phyloP scores from a whole-genome alignment of 2,329 filamentous ascomycete genomes.

The Alternaria sp. region DNA sequence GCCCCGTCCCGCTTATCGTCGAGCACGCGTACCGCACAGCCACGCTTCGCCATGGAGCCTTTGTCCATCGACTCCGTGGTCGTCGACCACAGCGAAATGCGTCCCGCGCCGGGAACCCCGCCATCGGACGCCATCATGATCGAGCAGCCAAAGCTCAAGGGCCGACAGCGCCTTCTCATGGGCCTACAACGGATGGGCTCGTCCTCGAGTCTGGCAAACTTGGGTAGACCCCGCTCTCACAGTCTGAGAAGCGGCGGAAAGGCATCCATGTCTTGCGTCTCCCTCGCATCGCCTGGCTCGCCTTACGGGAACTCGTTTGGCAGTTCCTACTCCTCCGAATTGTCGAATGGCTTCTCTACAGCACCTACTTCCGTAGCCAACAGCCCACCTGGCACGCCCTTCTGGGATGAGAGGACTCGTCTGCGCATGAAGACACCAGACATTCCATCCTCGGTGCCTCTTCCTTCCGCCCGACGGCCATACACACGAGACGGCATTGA shows the following conservation, averaged over 20 bases:
- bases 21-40: slow-evolving; percentile 4
- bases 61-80: slow-evolving; percentile 48
- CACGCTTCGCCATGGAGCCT: slow-evolving; percentile 40
- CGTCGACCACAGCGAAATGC: slow-evolving; percentile 37
- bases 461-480: slow-evolving; percentile 69
- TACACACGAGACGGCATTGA: slow-evolving; percentile 51
- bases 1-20: slow-evolving; percentile 9
- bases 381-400: slow-evolving; percentile 56
- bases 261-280: slow-evolving; percentile 70
- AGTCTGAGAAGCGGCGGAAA: slow-evolving; percentile 69
- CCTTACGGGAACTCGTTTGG: slow-evolving; percentile 61
- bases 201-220: slow-evolving; percentile 71
- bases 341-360: slow-evolving; percentile 63
- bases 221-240: slow-evolving; percentile 69
- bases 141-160: slow-evolving; percentile 64
- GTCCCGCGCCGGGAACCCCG: slow-evolving; percentile 20
- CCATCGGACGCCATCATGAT: slow-evolving; percentile 37
- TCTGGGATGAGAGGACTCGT: slow-evolving; percentile 62
- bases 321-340: slow-evolving; percentile 61
- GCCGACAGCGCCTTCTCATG: slow-evolving; percentile 72
- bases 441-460: slow-evolving; percentile 61
- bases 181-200: slow-evolving; percentile 83
- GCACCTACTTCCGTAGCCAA: slow-evolving; percentile 61
- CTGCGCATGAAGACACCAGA: slow-evolving; percentile 62
- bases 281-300: slow-evolving; percentile 60